Evolutionary conservation across 768 basidiomycete genomes (phyloP).

Genomic region (Lactarius sanguifluus): DNA sequence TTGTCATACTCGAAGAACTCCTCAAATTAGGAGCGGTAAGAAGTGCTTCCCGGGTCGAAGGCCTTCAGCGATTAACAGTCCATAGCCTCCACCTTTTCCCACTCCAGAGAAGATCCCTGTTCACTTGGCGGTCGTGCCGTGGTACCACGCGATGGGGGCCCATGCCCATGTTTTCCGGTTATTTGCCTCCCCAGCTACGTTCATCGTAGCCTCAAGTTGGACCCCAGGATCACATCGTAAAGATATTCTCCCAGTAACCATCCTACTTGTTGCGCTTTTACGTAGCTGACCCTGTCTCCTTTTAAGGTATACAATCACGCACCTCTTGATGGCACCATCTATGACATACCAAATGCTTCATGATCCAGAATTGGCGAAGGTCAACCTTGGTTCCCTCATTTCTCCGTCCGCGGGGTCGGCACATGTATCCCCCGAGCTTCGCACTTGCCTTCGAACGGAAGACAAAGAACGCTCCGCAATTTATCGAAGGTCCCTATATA

Average conservation of each 20-base stretch:
- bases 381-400: conserved; percentile 13
- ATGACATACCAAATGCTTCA: conserved; percentile 21
- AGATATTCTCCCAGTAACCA: conserved; percentile 57
- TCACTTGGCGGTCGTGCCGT: conserved; percentile 58
- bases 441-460: conserved; percentile 7
- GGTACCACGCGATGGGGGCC: conserved; percentile 69
- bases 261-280: not conserved
- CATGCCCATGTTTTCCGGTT: conserved; percentile 50
- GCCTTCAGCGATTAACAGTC: conserved; percentile 1
- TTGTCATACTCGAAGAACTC: conserved; percentile 36
- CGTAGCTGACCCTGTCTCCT: not conserved
- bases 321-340: conserved; percentile 21
- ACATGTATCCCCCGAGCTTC: conserved; percentile 16
- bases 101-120: conserved; percentile 50
- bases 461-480: not conserved
- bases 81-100: conserved; percentile 41
- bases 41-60: conserved; percentile 2
- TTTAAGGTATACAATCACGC: conserved; percentile 18
- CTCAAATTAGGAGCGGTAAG: conserved; percentile 44
- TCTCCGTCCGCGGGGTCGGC: conserved; percentile 10
- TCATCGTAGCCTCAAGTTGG: conserved; percentile 63
- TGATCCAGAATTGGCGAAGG: conserved; percentile 9
- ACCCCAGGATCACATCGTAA: conserved; percentile 50
- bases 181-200: conserved; percentile 46
- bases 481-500: conserved; percentile 12